Conservation (phyloP, 331 rosid genomes). For the Malus hybrid region DNA sequence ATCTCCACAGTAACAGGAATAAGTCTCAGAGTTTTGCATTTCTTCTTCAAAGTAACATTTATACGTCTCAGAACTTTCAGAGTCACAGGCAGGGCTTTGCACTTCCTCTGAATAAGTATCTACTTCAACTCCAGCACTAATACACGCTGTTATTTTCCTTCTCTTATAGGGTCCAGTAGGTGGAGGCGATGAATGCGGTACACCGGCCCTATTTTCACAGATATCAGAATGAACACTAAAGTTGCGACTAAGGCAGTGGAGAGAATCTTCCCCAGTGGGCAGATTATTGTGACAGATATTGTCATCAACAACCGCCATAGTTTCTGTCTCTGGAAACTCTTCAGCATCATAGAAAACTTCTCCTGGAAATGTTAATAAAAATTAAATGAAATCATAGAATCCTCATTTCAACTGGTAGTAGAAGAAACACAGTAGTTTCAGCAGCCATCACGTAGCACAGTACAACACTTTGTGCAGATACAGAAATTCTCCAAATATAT, state of each 20-base stretch:
- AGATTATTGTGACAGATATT: conserved; percentile 13
- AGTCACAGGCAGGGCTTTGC: conserved; percentile 16
- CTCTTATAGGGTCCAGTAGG: conserved; percentile 73
- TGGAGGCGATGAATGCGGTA: conserved; percentile 60
- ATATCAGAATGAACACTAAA: conserved; percentile 25
- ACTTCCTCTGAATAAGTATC: conserved; percentile 30
- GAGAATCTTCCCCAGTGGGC: conserved; percentile 28
- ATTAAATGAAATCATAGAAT: conserved; percentile 1
- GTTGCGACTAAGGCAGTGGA: conserved; percentile 19
- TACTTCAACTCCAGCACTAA: conserved; percentile 26
- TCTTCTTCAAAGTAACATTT: conserved; percentile 25
- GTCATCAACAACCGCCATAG: conserved; percentile 32
- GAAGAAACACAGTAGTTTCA: conserved; percentile 15
- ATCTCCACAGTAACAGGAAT: conserved; percentile 22
- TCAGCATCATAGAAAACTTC: conserved; percentile 71
- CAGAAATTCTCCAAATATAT: not conserved
- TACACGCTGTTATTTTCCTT: conserved; percentile 48
- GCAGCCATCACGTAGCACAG: not conserved
- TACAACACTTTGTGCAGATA: not conserved
- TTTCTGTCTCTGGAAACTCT: conserved; percentile 42
- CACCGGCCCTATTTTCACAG: conserved; percentile 14
- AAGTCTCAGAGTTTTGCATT: conserved; percentile 19
- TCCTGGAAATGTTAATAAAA: conserved; percentile 42
- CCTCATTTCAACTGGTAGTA: conserved; percentile 11
- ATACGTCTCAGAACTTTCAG: conserved; percentile 14